Percentiles rank a stretch among this genome's conserved stretches.
These are phyloP conservation scores for Acarospora socialis DNA, from an alignment of 2,329 filamentous ascomycete genomes.

Conservation along the genomic window DNA sequence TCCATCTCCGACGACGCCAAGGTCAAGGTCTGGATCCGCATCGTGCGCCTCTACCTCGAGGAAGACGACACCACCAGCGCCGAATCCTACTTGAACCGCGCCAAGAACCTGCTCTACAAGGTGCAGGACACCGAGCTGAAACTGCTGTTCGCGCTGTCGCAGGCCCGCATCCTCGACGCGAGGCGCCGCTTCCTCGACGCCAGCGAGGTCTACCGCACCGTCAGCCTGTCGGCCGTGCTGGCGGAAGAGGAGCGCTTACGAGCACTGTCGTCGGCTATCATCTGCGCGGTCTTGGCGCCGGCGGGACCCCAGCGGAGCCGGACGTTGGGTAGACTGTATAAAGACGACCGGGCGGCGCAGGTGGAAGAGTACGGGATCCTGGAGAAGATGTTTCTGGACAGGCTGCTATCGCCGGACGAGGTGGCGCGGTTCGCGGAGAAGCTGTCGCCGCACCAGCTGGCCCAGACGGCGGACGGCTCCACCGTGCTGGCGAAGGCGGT, in stretches of 20 bases:
- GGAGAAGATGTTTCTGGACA: constrained; percentile 94
- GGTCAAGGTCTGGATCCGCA: constrained; percentile 78
- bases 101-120: constrained; percentile 80
- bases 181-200: constrained; percentile 82
- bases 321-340: constrained; percentile 72
- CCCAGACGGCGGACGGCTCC: constrained; percentile 74
- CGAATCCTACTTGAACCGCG: constrained; percentile 80
- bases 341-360: constrained; percentile 68
- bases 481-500: constrained; percentile 90
- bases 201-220: constrained; percentile 72
- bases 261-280: constrained; percentile 74
- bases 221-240: constrained; percentile 65
- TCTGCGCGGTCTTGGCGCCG: constrained; percentile 82
- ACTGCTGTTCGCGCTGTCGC: constrained; percentile 77
- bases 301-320: constrained; percentile 75
- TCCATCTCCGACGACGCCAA: constrained; percentile 70
- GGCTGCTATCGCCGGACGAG: constrained; percentile 66
- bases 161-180: constrained; percentile 85
- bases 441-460: constrained; percentile 76
- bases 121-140: constrained; percentile 59
- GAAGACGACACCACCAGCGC: constrained; percentile 79
- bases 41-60: constrained; percentile 87
- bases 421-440: constrained; percentile 72
- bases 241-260: constrained; percentile 75
- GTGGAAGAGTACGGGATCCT: constrained; percentile 75